Conservation (phyloP, 306 rosid species). For the Delonix regia region DNA sequence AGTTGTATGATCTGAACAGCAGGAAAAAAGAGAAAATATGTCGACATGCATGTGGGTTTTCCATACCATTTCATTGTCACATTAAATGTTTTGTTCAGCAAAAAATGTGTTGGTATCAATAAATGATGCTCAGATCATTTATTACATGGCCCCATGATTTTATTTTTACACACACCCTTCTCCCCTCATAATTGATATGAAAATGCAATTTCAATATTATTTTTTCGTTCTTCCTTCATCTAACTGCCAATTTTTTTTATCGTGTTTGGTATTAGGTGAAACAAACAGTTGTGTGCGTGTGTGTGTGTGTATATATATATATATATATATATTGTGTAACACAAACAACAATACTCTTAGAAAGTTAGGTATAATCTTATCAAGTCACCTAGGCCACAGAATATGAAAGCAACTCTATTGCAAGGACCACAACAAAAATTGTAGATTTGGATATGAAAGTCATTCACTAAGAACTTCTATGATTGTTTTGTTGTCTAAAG, state of each 20-base stretch:
- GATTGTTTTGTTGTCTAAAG: background rate
- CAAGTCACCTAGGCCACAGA: background rate
- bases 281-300: no score
- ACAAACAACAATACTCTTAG: background rate
- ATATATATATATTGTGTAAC: no score
- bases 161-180: background rate
- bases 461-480: background rate
- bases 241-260: background rate
- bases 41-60: constrained; percentile 21
- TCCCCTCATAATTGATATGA: no score
- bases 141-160: background rate
- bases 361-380: background rate
- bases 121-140: background rate
- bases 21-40: background rate
- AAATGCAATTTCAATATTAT: no score
- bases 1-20: constrained; percentile 5
- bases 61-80: background rate
- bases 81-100: background rate
- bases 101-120: background rate
- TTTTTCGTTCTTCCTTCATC: no score
- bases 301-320: no score
- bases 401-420: background rate
- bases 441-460: background rate
- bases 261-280: background rate
- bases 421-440: background rate